Evolutionary conservation across 805 yeast genomes (phyloP), one percentile per base, ranked within the genome.

Genomic region (Ogataea glucozyma): DNA sequence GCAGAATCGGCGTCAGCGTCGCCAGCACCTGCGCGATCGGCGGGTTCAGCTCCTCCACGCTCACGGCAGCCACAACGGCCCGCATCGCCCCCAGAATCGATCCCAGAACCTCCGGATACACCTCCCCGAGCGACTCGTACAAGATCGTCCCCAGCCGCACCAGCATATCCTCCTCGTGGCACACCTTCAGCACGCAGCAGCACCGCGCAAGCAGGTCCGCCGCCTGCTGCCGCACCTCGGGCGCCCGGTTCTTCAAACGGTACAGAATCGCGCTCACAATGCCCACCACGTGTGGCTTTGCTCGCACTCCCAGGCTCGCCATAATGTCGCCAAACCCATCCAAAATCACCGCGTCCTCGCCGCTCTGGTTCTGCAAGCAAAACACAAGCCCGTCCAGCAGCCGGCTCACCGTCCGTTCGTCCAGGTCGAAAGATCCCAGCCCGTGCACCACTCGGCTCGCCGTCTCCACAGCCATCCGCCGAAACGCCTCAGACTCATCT

Each of bases 71-170:
- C 14, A 88, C 75, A 29, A 90, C 81, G 10, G 79, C 67, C 40
- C 75, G 65, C 53, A 91, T 64, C 0, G 96, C 96, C 13, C 76
- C 76, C 12, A 93, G 66, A 2, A 91, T 75, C 0, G 97, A 85
- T 0, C 96, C 97, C 34, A 93, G 69, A 2, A 89, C 97, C 40
- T 89, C 96, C 0, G 99, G 99, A 51, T 81, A 88, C 5, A 85
- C 91, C 59, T 93, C 99, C 14, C 99, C 99, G 8, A 93, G 71
- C 11, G 93, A 85, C 61, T 93, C 99, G 61, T 85, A 88, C 24
- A 93, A 67, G 12, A 90, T 82, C 17, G 85, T 75, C 4, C 89
- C 81, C 41, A 91, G 67, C 53, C 85, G 85, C 43, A 73, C 73
- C 48, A 91, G 58, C 40, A 86, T 64, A 10, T 74, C 81, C 26